These are phyloP conservation scores for Parasitella parasitica DNA, from an alignment of 371 early-diverging fungal genomes.

Conservation along the genomic window DNA sequence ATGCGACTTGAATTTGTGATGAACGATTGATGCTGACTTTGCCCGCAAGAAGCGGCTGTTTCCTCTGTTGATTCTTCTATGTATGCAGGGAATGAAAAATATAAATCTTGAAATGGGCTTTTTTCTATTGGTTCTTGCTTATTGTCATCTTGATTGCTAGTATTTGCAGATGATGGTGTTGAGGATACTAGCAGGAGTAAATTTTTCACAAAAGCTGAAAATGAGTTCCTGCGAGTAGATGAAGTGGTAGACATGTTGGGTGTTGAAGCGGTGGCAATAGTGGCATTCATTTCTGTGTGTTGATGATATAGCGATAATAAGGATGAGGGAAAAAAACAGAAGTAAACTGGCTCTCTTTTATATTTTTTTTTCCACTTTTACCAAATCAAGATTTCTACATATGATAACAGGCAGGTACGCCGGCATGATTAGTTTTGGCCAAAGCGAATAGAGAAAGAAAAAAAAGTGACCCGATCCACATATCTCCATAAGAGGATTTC, in stretches of 20 bases:
- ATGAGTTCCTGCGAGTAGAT: slow-evolving; percentile 22
- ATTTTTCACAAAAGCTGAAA: slow-evolving; percentile 33
- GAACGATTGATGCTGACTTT: slow-evolving; percentile 4
- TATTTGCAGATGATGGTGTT: background rate
- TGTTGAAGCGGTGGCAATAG: background rate
- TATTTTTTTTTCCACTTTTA: background rate
- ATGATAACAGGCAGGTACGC: background rate
- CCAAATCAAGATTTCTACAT: background rate
- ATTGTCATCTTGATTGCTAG: background rate
- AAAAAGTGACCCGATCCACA: slow-evolving; percentile 19
- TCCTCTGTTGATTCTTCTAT: slow-evolving; percentile 10
- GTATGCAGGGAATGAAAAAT: slow-evolving; percentile 31
- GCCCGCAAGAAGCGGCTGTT: slow-evolving; percentile 13
- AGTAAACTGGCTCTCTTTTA: background rate
- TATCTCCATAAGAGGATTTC: background rate
- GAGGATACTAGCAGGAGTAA: slow-evolving; percentile 29
- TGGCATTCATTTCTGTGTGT: background rate
- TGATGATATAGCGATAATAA: background rate
- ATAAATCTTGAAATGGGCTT: slow-evolving; percentile 26
- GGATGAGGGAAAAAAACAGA: background rate
- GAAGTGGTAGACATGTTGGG: background rate
- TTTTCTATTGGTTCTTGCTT: background rate
- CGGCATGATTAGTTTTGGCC: slow-evolving; percentile 13
- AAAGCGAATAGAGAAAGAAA: slow-evolving; percentile 3
- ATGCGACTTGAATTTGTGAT: slow-evolving; percentile 16